Base-by-base conservation (phyloP, 768 basidiomycete genomes). In the Rhodosporidiobolus sp. region DNA sequence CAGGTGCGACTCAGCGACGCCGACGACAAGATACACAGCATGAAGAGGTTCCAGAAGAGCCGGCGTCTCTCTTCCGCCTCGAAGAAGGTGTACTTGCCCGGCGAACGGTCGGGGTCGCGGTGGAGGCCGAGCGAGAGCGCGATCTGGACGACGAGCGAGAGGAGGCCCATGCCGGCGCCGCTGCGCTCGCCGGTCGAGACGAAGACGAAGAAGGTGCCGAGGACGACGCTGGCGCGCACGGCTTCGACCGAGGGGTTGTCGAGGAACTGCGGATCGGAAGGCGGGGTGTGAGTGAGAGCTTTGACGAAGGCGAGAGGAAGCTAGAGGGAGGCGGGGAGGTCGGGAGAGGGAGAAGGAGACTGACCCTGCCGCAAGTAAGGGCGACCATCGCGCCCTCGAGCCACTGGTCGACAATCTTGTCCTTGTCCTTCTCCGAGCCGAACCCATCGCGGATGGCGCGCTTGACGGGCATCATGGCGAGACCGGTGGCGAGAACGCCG, bases 171-270 rank as follows among this genome's bases (percentile, higher is more conserved):
- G 24, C 70, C 70, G 38, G 70, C 70, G n/a, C 70, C 70, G 30
- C 46, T 35, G 50, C 70, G 58, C 49, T 72, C 70, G 45, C 70
- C 70, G 4, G 70, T 72, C 35, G 70, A 60, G 28, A 62, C 54
- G 63, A 73, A 73, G 55, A 73, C 72, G 72, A 73, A 73, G 64
- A 65, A 73, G n/a, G 72, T 73, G 16, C 59, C 60, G 52, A 73
- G 53, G 24, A 73, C 59, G 64, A 65, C 45, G 7, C 54, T 19
- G 4, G 72, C 72, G 24, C 72, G 56, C 22, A 73, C 72, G 20
- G 67, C 64, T 30, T 73, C 72, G 60, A 69, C 49, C 6, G 67
- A 69, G 1, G 72, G 72, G 59, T 69, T 69, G 64, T 73, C 72
- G 54, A 73, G 67, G 54, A 73, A 73, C n/a, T 61, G 46, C 30